Evolutionary conservation across 768 basidiomycete genomes (phyloP).

Genomic region (Leccinum variicolor): DNA sequence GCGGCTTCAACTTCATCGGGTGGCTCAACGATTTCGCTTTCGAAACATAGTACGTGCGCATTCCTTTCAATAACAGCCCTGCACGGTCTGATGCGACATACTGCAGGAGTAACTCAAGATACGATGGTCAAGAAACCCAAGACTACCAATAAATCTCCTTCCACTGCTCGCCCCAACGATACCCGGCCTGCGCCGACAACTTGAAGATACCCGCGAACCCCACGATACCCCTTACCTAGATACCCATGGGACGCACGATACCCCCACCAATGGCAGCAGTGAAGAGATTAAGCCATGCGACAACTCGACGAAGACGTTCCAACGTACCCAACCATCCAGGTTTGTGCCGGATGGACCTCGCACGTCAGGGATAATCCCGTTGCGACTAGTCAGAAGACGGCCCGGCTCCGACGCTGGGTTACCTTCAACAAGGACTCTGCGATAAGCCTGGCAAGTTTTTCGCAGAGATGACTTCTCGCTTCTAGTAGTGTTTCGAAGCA

Average conservation of each 20-base stretch:
- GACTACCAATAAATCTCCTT: conserved; percentile 1
- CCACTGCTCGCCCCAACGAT: not conserved
- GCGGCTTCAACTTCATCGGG: not conserved
- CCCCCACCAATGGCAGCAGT: not conserved
- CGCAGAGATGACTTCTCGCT: conserved; percentile 1
- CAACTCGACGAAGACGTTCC: conserved; percentile 1
- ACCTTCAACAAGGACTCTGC: conserved; percentile 3
- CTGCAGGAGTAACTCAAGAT: conserved; percentile 2
- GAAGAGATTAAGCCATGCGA: conserved; percentile 16
- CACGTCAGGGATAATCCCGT: not conserved
- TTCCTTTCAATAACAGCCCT: not conserved
- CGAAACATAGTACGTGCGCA: conserved; percentile 3
- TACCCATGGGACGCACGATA: conserved; percentile 3
- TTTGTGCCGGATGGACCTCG: not conserved
- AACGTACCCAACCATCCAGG: not conserved
- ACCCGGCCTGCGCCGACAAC: conserved; percentile 5
- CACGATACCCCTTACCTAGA: not conserved
- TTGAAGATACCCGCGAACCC: conserved; percentile 1
- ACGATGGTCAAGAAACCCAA: not conserved
- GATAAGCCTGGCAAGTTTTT: conserved; percentile 6
- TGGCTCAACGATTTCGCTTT: not conserved
- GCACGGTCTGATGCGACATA: not conserved
- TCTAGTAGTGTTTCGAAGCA: not conserved
- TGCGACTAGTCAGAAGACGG: conserved; percentile 2
- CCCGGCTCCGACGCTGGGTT: conserved; percentile 1